Base-by-base conservation (phyloP, 495 filamentous ascomycete species). In the Trichoderma orchidacearum region DNA sequence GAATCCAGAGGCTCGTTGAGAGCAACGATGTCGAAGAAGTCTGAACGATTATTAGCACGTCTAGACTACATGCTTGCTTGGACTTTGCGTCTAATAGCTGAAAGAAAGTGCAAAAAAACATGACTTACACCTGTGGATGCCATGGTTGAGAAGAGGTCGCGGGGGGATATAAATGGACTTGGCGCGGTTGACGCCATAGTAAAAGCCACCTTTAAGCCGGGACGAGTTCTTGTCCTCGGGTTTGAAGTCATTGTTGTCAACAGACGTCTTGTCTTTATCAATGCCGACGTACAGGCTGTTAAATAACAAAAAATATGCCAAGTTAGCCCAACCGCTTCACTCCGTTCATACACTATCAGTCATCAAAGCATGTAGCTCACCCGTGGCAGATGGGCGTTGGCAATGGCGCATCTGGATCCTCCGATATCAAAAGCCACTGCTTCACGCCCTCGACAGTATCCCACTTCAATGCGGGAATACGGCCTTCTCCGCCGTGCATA, bases 331-430 rank as follows among this genome's bases (percentile, higher is more conserved):
- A 25, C 18, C 36, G 15, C 53, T 36, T 21, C 31, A 1, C 11
- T 23, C 15, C 1, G 15, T 27, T 12, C 13, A 30, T 5, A 6
- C 30, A 13, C 17, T 15, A 25, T 23, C 2, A 15, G 29, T 2
- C 12, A n/a, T 7, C 15, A 8, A 51, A 6, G n/a, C 1, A 34
- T 23, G 12, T 13, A n/a, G 58, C 63, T 59, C 31, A 68, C 31
- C 71, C 75, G 56, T 80, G 77, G 28, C 72, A 63, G 30, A 73
- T 69, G 5, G 76, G 71, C 18, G 59, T 68, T 3, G 73, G 68
- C 41, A 78, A 32, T 1, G 78, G 74, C 17, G 72, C 72, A 60
- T 81, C 76, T 0, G 76, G 73, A 51, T 81, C 76, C 59, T 79
- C 74, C 32, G 68, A 67, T 30, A 78, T 59, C 6, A 81, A 56